Conservation (phyloP, 352 stramenopile genomes). For the Pythium myriotylum region DNA sequence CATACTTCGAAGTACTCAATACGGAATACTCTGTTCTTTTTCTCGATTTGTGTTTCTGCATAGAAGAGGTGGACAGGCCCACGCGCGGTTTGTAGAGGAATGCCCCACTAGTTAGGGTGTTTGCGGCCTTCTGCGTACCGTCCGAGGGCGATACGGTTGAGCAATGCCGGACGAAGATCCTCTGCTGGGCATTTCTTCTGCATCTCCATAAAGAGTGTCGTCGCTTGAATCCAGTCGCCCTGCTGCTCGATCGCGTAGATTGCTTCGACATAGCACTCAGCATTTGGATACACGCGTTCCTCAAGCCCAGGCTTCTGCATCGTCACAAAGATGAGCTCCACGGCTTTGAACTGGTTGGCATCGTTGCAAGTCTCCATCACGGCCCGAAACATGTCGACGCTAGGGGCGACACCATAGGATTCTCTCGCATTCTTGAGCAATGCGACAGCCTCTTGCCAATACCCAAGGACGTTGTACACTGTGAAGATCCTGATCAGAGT, state of each 20-base stretch:
- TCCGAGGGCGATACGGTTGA: constrained; percentile 68
- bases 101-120: constrained; percentile 12
- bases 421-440: constrained; percentile 48
- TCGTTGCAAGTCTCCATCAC: constrained; percentile 75
- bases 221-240: constrained; percentile 68
- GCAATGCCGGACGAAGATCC: constrained; percentile 46
- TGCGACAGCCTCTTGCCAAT: constrained; percentile 52
- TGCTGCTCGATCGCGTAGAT: constrained; percentile 72
- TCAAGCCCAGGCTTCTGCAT: constrained; percentile 48
- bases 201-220: constrained; percentile 78
- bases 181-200: constrained; percentile 53
- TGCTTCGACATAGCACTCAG: constrained; percentile 71
- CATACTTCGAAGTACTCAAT: too few species aligned
- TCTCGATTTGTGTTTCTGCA: too few species aligned
- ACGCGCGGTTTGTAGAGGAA: too few species aligned
- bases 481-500: constrained; percentile 50
- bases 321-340: constrained; percentile 66
- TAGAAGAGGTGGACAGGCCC: too few species aligned
- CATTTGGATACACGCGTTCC: constrained; percentile 31
- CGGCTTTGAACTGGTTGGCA: constrained; percentile 47
- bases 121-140: constrained; percentile 55
- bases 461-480: constrained; percentile 43
- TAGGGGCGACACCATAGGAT: constrained; percentile 46
- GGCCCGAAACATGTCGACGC: constrained; percentile 48
- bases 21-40: too few species aligned